phyloP scores from a whole-genome alignment of 345 rosid species.

The Camelina neglecta region DNA sequence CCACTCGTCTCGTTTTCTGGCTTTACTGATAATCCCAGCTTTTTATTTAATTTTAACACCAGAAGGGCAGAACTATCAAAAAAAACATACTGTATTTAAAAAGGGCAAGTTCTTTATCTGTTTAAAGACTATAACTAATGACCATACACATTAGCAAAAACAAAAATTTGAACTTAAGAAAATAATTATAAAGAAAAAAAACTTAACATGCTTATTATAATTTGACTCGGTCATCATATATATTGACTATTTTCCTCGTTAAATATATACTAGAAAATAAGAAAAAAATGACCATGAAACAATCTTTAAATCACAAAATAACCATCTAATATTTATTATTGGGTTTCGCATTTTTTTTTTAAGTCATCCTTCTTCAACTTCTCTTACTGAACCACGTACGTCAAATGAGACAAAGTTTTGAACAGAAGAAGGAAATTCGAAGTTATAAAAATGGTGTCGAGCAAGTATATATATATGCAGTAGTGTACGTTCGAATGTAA shows the following conservation, averaged over 20 bases:
- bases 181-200: neutral
- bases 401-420: conserved; percentile 11
- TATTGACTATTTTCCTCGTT: conserved; percentile 10
- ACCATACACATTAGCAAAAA: conserved; percentile 13
- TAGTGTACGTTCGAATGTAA: too few species aligned
- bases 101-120: conserved; percentile 26
- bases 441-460: conserved; percentile 4
- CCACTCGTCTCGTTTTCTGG: conserved; percentile 53
- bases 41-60: conserved; percentile 30
- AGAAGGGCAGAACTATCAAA: neutral
- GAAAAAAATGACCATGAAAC: neutral
- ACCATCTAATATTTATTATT: neutral
- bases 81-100: conserved; percentile 3
- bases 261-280: neutral
- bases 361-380: neutral
- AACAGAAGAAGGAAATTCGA: neutral
- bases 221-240: conserved; percentile 31
- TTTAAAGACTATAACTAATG: neutral
- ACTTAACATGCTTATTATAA: conserved; percentile 27
- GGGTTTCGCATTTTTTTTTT: neutral
- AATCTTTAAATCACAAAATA: neutral
- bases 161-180: conserved; percentile 7
- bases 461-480: neutral
- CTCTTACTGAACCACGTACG: conserved; percentile 13
- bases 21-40: conserved; percentile 43